Evolutionary conservation across 2,329 filamentous ascomycete species (phyloP).

Genomic region (Pseudogymnoascus sp.): DNA sequence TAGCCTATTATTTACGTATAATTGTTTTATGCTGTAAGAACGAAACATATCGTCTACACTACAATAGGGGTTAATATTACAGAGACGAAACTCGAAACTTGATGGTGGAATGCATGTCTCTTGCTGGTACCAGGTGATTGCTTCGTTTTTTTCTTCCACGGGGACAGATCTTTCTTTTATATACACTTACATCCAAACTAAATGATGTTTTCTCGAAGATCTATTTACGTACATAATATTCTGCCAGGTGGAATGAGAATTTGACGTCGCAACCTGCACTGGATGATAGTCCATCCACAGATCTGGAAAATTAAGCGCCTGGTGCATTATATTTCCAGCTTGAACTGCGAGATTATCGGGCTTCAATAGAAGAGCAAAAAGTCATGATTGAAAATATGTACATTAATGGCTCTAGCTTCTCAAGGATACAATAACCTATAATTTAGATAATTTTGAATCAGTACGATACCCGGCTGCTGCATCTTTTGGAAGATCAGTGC

Average conservation of each 20-base stretch:
- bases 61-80: background rate
- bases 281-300: no score
- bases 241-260: no score
- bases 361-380: background rate
- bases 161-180: no score
- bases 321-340: background rate
- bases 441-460: slow-evolving; percentile 7
- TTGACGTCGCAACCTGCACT: no score
- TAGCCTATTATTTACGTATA: background rate
- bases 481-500: slow-evolving; percentile 20
- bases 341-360: background rate
- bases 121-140: no score
- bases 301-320: no score
- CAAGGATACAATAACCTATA: background rate
- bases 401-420: background rate
- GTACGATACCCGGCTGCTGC: slow-evolving; percentile 14
- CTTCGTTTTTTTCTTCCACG: no score
- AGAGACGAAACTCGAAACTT: background rate
- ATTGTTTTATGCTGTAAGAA: background rate
- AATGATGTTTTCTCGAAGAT: no score
- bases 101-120: no score
- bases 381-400: background rate
- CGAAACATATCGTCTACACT: background rate
- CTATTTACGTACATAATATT: no score
- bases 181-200: no score